Conservation (phyloP, 768 basidiomycete species). For the Pisolithus orientalis region DNA sequence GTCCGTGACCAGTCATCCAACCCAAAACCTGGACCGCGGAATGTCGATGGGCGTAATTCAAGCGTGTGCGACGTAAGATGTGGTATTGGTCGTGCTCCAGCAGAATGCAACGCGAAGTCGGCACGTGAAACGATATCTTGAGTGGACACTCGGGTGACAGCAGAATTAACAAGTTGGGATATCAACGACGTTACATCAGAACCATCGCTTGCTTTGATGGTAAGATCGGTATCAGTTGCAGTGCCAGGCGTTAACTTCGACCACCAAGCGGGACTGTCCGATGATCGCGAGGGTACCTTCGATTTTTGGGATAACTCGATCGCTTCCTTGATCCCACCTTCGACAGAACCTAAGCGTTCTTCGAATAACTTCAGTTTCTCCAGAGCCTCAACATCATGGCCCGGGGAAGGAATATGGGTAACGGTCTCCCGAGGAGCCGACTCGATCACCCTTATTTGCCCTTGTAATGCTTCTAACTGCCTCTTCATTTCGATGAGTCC, state of each 20-base stretch:
- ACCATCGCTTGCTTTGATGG: conserved; percentile 70
- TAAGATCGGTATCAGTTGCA: conserved; percentile 42
- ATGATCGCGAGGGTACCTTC: conserved; percentile 30
- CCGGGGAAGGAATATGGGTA: conserved; percentile 7
- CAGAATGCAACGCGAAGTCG: conserved; percentile 83
- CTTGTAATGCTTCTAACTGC: conserved; percentile 50
- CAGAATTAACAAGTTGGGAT: conserved; percentile 67
- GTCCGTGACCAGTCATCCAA: conserved; percentile 55
- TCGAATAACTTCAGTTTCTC: conserved; percentile 51
- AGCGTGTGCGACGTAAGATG: conserved; percentile 77
- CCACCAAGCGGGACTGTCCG: conserved; percentile 60
- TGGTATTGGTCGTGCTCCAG: conserved; percentile 77
- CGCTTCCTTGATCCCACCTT: conserved; percentile 64
- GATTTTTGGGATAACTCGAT: conserved; percentile 56
- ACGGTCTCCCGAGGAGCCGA: conserved; percentile 15
- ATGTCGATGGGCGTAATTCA: conserved; percentile 50
- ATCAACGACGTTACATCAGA: conserved; percentile 69
- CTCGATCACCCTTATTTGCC: conserved; percentile 31
- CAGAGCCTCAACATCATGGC: conserved; percentile 52
- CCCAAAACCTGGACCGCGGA: conserved; percentile 46
- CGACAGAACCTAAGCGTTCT: conserved; percentile 53
- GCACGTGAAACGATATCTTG: conserved; percentile 78
- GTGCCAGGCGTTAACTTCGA: conserved; percentile 49
- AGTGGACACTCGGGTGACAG: conserved; percentile 54
- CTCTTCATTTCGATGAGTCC: conserved; percentile 45